Evolutionary conservation across 2,329 filamentous ascomycete genomes (phyloP), one percentile per base, ranked within the genome.

Genomic region (Epicoccum nigrum): DNA sequence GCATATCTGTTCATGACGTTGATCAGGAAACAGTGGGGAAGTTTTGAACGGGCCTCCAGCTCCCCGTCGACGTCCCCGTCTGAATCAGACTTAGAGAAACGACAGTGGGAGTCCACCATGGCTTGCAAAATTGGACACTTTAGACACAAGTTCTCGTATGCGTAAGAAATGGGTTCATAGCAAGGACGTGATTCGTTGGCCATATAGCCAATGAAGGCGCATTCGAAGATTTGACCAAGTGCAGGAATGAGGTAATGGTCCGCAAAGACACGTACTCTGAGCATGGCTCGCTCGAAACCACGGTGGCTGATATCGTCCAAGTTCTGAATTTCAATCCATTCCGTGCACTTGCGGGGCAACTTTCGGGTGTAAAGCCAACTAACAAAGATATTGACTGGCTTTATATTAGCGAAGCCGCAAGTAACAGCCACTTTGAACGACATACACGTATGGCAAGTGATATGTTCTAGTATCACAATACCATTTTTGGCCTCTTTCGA

Each of bases 401-500:
- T n/a, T n/a, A 32, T 13, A 15, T 32, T 15, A 32, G 30, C n/a
- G 15, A n/a, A 27, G 9, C 11, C 11, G 7, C n/a, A 9, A 32
- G 13, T 15, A n/a, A 3, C 7, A 32, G 12, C n/a, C 12, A 13
- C 7, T n/a, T 7, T 2, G 15, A n/a, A 7, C 11, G 6, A 45
- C 41, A 42, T 13, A 55, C 44, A 59, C 0, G 25, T 45, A 2
- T 17, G 9, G 19, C 45, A 41, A 1, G 60, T 52, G 7, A 62
- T 49, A 31, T 60, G 55, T 4, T 57, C 35, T 2, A 63, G 27
- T 23, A 2, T 33, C 6, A 63, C 40, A 2, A 23, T 20, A 5
- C 53, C 32, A 7, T 59, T 42, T 16, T 51, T 27, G 1, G 54
- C 51, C 31, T 61, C 60, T 17, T 43, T 54, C 54, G 57, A 60